Evolutionary conservation across 768 basidiomycete genomes (phyloP).

Genomic region (Lactarius vividus): DNA sequence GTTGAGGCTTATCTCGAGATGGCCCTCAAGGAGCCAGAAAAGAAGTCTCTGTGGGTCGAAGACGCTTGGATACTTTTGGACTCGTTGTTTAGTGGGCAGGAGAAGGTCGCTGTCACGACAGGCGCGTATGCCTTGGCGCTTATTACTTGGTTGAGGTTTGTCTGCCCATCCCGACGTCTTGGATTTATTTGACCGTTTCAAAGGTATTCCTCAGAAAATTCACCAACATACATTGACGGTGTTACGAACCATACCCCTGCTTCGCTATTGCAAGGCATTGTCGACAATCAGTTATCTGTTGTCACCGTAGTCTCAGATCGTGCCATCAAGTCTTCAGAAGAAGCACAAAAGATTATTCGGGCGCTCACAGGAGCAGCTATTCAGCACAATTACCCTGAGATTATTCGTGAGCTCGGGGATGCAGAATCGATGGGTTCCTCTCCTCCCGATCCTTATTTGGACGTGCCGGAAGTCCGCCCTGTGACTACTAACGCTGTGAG

Average conservation of each 20-base stretch:
- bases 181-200: constrained; percentile 22
- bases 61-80: constrained; percentile 61
- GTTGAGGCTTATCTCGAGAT: constrained; percentile 62
- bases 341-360: constrained; percentile 54
- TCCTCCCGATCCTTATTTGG: constrained; percentile 43
- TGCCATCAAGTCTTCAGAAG: constrained; percentile 50
- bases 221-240: constrained; percentile 16
- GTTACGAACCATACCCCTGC: constrained; percentile 29
- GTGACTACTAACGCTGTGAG: constrained; percentile 48
- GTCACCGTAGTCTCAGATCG: constrained; percentile 56
- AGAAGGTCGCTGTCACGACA: constrained; percentile 49
- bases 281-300: constrained; percentile 49
- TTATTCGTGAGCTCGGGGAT: constrained; percentile 57
- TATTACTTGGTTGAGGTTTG: constrained; percentile 53
- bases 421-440: constrained; percentile 45
- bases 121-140: constrained; percentile 72
- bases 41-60: constrained; percentile 55
- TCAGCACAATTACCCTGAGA: constrained; percentile 45
- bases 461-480: constrained; percentile 61
- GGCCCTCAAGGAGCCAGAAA: constrained; percentile 48
- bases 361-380: constrained; percentile 60
- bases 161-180: neutral
- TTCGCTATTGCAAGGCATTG: constrained; percentile 36
- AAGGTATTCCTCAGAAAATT: constrained; percentile 41
- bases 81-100: constrained; percentile 48